Base-by-base conservation (phyloP, 176 grass and related monocot species). In the Oryza brachyantha region DNA sequence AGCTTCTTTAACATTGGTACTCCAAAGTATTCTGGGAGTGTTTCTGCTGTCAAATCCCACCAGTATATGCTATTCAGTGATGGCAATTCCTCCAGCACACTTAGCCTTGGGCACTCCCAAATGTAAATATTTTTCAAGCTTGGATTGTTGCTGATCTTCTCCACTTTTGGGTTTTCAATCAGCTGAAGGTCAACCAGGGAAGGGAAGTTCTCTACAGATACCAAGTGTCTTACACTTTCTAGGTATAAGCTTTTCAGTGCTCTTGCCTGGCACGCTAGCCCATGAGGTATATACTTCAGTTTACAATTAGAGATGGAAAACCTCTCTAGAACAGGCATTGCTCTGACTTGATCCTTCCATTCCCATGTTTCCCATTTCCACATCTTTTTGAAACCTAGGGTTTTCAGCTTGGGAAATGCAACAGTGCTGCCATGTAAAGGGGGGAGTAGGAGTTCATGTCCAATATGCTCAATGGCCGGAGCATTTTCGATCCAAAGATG, bases 281-380 rank as follows among this genome's bases (percentile, higher is more conserved):
- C 76, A 10, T 36, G 1, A 13, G 84, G 68, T 34, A 86, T 69
- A 19, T 19, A 48, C 4, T 35, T 37, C 26, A 85, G 32, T 61
- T 78, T 58, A 41, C 75, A 85, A 5, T 34, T 13, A 1, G 1
- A 7, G 25, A 85, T 45, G 0, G 0, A 0, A n/a, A 85, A 31
- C 0, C 0, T 0, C 19, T 77, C 75, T 19, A 85, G 17, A 66
- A 0, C 6, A 64, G 37, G 17, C 52, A 78, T 45, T 0, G 42
- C 75, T 40, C 59, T 2, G 5, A 69, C 5, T 1, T 79, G 41
- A 7, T 66, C 3, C 75, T 66, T 16, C 75, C 83, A 85, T 1
- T 79, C 77, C 83, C 83, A 74, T 34, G 42, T 60, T 57, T 37
- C 61, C 83, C 83, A 85, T 31, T 50, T 63, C 13, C 14, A 2